Evolutionary conservation across 768 basidiomycete genomes (phyloP).

Genomic region (Boletellus ananiceps): DNA sequence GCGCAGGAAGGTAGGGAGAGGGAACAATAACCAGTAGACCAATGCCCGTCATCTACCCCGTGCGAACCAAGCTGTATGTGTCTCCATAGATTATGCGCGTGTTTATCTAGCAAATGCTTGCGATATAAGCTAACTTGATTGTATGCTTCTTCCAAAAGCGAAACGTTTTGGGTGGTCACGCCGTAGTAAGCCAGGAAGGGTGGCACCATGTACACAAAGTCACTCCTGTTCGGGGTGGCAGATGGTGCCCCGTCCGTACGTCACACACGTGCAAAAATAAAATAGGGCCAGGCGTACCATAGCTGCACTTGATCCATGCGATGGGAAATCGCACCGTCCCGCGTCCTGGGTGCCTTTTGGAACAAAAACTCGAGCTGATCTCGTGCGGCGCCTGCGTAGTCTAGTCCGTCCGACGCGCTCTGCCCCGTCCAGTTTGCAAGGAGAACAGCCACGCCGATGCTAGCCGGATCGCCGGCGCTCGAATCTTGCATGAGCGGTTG

Average conservation of each 20-base stretch:
- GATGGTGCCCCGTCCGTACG: not conserved
- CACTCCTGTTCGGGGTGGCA: constrained; percentile 46
- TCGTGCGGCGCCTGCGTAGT: constrained; percentile 60
- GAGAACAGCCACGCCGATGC: constrained; percentile 68
- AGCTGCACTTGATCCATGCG: constrained; percentile 63
- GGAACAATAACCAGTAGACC: constrained; percentile 60
- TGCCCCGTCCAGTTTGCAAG: constrained; percentile 52
- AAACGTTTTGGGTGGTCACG: constrained; percentile 50
- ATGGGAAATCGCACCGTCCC: constrained; percentile 81
- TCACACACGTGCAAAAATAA: too few relatives aligned
- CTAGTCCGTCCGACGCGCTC: constrained; percentile 34
- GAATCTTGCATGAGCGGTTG: constrained; percentile 55
- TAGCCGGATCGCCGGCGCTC: constrained; percentile 75
- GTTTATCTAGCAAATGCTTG: constrained; percentile 50
- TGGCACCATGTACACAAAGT: constrained; percentile 82
- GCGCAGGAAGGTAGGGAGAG: not conserved
- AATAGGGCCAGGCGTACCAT: constrained; percentile 41
- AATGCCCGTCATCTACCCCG: constrained; percentile 62
- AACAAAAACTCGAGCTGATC: constrained; percentile 65
- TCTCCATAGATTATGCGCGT: constrained; percentile 60
- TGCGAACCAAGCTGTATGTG: constrained; percentile 61
- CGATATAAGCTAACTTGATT: constrained; percentile 72
- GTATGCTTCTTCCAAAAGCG: constrained; percentile 60
- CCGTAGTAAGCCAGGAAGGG: constrained; percentile 88
- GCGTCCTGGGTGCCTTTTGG: constrained; percentile 51